Percentiles rank a stretch among this genome's conserved stretches.
Conservation (phyloP, 768 basidiomycete genomes). For the Daedaleopsis nitida region DNA sequence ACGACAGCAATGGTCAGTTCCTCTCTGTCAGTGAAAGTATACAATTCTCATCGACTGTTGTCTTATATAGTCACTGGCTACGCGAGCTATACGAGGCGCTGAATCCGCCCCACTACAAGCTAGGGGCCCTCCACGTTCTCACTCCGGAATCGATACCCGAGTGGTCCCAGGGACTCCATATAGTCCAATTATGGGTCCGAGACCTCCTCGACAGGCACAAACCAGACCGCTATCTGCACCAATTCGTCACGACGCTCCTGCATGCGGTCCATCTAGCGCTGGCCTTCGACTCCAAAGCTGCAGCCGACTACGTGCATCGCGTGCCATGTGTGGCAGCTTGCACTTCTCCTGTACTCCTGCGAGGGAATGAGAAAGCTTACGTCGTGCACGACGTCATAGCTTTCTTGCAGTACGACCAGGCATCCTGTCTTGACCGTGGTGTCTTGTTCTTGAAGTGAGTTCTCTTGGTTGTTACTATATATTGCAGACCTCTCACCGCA, state of each 20-base stretch:
- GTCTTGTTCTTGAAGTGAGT: slow-evolving; percentile 7
- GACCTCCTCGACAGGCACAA: slow-evolving; percentile 39
- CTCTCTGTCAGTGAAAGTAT: not conserved
- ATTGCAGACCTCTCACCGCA: too few relatives aligned
- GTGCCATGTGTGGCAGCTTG: slow-evolving; percentile 28
- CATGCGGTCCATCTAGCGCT: slow-evolving; percentile 41
- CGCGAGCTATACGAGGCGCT: slow-evolving; percentile 49
- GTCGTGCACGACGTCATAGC: slow-evolving; percentile 37
- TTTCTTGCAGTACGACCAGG: slow-evolving; percentile 38
- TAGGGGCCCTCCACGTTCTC: slow-evolving; percentile 47
- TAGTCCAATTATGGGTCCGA: slow-evolving; percentile 49
- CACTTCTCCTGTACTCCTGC: not conserved
- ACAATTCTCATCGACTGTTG: too few relatives aligned
- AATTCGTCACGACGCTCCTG: slow-evolving; percentile 44
- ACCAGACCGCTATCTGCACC: not conserved
- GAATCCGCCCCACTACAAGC: slow-evolving; percentile 45
- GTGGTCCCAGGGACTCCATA: slow-evolving; percentile 35
- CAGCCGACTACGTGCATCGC: slow-evolving; percentile 35
- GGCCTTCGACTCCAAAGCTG: slow-evolving; percentile 40
- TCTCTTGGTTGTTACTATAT: not conserved
- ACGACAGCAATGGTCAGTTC: not conserved
- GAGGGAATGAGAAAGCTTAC: slow-evolving; percentile 12
- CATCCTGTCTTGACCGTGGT: slow-evolving; percentile 12
- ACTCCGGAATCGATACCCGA: slow-evolving; percentile 41
- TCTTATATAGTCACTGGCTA: slow-evolving; percentile 45